These are phyloP conservation scores for Wickerhamomyces rabaulensis DNA, from an alignment of 805 yeast genomes.

Conservation along the genomic window DNA sequence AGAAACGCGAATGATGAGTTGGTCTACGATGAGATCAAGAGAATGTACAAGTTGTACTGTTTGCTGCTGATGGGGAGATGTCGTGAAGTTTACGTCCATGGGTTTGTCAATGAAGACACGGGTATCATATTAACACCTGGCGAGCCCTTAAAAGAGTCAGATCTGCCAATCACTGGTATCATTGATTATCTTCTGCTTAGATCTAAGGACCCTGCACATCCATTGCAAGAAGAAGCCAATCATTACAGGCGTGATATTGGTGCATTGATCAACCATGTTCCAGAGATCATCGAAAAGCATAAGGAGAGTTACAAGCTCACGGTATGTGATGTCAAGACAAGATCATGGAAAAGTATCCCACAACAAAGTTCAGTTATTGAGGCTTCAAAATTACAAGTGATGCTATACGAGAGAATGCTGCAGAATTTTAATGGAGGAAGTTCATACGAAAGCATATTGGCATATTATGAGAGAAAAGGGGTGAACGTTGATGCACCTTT, in stretches of 20 bases:
- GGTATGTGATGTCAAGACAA: slow-evolving; percentile 59
- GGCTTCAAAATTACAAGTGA: slow-evolving; percentile 54
- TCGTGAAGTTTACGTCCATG: slow-evolving; percentile 51
- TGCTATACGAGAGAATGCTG: slow-evolving; percentile 50
- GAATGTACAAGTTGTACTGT: slow-evolving; percentile 23
- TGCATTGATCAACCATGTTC: slow-evolving; percentile 7
- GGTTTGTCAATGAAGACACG: slow-evolving; percentile 14
- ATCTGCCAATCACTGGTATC: slow-evolving; percentile 56
- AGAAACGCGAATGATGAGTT: slow-evolving; percentile 19
- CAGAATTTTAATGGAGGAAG: slow-evolving; percentile 28
- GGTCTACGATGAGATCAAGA: slow-evolving; percentile 39
- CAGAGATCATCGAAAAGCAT: slow-evolving; percentile 16
- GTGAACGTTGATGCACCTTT: slow-evolving; percentile 46
- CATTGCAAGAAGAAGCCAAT: slow-evolving; percentile 2
- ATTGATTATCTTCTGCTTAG: slow-evolving; percentile 44
- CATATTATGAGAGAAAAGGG: slow-evolving; percentile 42
- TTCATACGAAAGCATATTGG: slow-evolving; percentile 38
- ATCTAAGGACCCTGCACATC: slow-evolving; percentile 4
- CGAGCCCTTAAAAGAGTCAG: slow-evolving; percentile 11
- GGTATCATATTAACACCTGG: not conserved
- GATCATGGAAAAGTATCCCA: slow-evolving; percentile 41
- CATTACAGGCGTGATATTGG: slow-evolving; percentile 5
- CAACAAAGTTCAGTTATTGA: slow-evolving; percentile 41
- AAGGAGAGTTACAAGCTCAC: slow-evolving; percentile 21
- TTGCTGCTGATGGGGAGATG: not conserved